Evolutionary conservation across 1,284 basidiomycete genomes (phyloP), one percentile per base, ranked within the genome.

Genomic region (Cryptococcus amylolentus): DNA sequence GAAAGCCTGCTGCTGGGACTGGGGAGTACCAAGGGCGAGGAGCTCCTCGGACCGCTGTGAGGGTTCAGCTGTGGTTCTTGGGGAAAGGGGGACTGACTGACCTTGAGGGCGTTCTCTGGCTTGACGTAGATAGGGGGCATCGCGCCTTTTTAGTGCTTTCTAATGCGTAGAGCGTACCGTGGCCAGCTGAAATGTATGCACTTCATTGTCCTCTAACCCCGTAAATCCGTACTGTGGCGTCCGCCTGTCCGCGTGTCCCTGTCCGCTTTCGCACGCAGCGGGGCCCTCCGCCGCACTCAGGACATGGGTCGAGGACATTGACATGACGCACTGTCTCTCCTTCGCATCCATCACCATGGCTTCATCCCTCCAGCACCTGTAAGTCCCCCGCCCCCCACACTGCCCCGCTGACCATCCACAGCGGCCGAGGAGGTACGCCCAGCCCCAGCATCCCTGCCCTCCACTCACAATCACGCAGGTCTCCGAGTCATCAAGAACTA

Each of bases 401-500:
- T 45, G 44, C 42, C 40, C 47, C 28, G 18, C 54, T 49, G 53
- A 51, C 60, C 62, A 72, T 23, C 20, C 52, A 41, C 62, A 76
- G 75, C 43, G 75, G 75, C 49, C 67, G 70, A 63, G 75, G 75
- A 51, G 75, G 75, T 75, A 54, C 63, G 73, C 51, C 16, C 10
- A n/a, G 23, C 23, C 23, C 23, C 23, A 23, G 23, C 41, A 12
- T 35, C 35, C 3, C 43, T 18, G 45, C 51, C 45, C 23, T 44
- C 6, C 50, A 18, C 51, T 41, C 49, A 18, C 27, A 27, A 51
- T 55, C 52, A 7, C 39, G 18, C 54, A 77, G 88, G 89, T 49
- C 82, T 93, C 50, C 84, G 91, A 53, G 88, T 91, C 42, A 89
- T 88, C 56, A 95, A 95, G 79, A 94, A 95, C 76, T 94, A 94